Percentiles rank a stretch among this genome's conserved stretches.
Conservation (phyloP, 495 filamentous ascomycete species). For the Pyronema omphalodes region DNA sequence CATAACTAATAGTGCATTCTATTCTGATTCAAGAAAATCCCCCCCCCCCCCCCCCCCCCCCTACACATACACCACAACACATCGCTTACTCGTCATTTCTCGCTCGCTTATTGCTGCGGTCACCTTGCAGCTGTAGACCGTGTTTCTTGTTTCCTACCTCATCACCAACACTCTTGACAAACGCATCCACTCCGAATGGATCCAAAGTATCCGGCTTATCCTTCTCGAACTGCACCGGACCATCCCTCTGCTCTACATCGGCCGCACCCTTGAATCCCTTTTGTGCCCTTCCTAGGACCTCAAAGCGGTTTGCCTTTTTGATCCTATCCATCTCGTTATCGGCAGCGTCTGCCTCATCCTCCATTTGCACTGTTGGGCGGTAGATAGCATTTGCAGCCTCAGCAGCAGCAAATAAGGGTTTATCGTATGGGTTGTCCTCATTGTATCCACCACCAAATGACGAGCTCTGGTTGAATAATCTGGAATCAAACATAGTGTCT, state of each 20-base stretch:
- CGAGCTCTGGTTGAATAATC: constrained; percentile 83
- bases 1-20: too few relatives aligned
- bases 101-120: background rate
- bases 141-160: constrained; percentile 52
- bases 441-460: constrained; percentile 87
- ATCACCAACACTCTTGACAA: constrained; percentile 47
- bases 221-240: constrained; percentile 97
- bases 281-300: constrained; percentile 41
- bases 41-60: too few relatives aligned
- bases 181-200: constrained; percentile 83
- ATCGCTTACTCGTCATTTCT: background rate
- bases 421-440: constrained; percentile 94
- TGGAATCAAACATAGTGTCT: constrained; percentile 91
- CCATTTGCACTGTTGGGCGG: constrained; percentile 48
- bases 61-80: too few relatives aligned
- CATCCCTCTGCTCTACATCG: constrained; percentile 71
- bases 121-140: constrained; percentile 42
- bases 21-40: background rate
- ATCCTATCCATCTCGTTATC: constrained; percentile 75
- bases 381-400: constrained; percentile 94
- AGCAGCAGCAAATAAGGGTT: constrained; percentile 89
- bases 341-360: constrained; percentile 55
- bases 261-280: constrained; percentile 65
- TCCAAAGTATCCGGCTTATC: constrained; percentile 46
- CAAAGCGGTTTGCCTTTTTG: constrained; percentile 53